Percentiles rank a stretch among this genome's conserved stretches.
phyloP scores from a whole-genome alignment of 805 yeast genomes.

The Candida insectalens region DNA sequence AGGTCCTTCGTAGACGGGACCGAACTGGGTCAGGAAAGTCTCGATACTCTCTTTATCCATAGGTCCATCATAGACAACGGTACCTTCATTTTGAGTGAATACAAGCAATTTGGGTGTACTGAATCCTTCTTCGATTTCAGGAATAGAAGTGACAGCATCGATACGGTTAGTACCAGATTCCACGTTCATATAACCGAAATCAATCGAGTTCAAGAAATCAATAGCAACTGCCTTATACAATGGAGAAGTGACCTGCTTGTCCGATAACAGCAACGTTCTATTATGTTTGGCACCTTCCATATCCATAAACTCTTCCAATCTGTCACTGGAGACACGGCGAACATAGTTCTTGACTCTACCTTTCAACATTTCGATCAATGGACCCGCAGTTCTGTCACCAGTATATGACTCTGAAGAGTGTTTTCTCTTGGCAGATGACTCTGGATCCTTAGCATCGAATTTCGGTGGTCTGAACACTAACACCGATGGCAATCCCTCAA shows the following conservation, averaged over 20 bases:
- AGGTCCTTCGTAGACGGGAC: constrained; percentile 26
- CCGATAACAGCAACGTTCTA: constrained; percentile 45
- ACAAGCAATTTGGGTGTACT: constrained; percentile 16
- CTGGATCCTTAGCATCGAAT: constrained; percentile 5
- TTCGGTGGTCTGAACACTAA: constrained; percentile 80
- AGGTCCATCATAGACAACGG: constrained; percentile 16
- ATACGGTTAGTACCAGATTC: constrained; percentile 14
- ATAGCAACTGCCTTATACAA: constrained; percentile 57
- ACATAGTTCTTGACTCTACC: constrained; percentile 60
- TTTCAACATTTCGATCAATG: constrained; percentile 43
- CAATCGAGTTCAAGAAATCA: constrained; percentile 47
- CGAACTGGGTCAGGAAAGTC: constrained; percentile 22
- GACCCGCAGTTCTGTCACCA: constrained; percentile 50
- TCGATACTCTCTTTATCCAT: constrained; percentile 22
- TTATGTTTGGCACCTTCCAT: constrained; percentile 6
- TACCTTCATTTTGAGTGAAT: constrained; percentile 12
- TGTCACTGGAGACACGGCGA: constrained; percentile 33
- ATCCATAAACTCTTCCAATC: constrained; percentile 20
- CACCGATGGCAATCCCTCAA: constrained; percentile 81
- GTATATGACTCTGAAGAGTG: constrained; percentile 39
- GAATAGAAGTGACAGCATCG: constrained; percentile 7
- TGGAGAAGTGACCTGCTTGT: constrained; percentile 39
- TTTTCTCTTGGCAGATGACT: constrained; percentile 1
- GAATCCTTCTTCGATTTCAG: constrained; percentile 9
- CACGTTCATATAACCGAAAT: constrained; percentile 35